These are phyloP conservation scores for Triticum timopheevii DNA, from an alignment of 176 grass and related monocot species.

Conservation along the genomic window DNA sequence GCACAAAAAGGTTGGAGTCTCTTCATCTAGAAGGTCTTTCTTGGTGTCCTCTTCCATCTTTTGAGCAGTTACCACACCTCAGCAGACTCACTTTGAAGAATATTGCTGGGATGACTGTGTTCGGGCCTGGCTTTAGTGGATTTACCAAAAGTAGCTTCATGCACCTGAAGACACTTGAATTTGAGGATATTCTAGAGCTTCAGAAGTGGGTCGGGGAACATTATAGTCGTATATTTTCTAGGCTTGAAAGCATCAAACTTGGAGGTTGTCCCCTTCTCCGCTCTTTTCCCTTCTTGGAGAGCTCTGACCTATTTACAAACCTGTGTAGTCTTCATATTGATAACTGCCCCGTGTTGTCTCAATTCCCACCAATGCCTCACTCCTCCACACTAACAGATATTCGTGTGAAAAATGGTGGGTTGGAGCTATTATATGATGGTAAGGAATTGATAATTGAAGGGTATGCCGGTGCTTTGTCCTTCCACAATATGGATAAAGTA, in stretches of 20 bases:
- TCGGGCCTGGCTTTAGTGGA: no score
- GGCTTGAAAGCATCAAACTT: not conserved
- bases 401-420: accelerated
- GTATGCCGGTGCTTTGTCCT: not conserved
- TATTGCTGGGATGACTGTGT: no score
- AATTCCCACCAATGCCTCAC: not conserved
- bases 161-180: no score
- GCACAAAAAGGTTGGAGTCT: not conserved
- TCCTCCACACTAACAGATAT: not conserved
- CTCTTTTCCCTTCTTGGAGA: not conserved
- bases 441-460: not conserved
- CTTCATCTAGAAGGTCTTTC: not conserved
- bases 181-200: not conserved
- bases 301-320: not conserved
- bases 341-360: not conserved
- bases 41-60: not conserved
- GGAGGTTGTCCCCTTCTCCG: not conserved
- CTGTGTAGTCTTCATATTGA: not conserved
- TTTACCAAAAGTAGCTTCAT: no score
- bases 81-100: no score
- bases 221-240: not conserved
- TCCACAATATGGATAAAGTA: not conserved
- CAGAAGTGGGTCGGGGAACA: not conserved
- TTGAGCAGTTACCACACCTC: no score
- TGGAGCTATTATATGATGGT: no score